Percentiles rank a stretch among this genome's conserved stretches.
Evolutionary conservation across 2,329 filamentous ascomycete genomes (phyloP).

Genomic region (Blastomyces emzantsi): DNA sequence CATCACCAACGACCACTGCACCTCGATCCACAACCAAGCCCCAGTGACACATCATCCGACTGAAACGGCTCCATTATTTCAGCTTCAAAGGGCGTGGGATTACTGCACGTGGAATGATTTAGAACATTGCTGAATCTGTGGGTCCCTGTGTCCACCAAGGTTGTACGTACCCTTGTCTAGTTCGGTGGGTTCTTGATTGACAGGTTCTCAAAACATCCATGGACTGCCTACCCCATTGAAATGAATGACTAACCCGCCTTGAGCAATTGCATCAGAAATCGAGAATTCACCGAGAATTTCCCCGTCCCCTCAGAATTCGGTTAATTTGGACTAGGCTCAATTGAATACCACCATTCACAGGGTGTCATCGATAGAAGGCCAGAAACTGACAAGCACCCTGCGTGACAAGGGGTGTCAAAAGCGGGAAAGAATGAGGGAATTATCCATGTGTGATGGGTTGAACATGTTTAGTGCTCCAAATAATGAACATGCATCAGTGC

Average conservation of each 20-base stretch:
- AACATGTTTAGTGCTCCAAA: not conserved
- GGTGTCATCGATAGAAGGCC: not conserved
- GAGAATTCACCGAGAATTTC: not conserved
- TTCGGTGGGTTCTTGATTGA: not conserved
- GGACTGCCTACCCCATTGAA: too few relatives aligned
- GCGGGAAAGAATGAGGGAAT: not conserved
- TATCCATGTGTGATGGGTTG: not conserved
- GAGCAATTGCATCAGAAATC: not conserved
- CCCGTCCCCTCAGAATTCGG: not conserved
- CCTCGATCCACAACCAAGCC: not conserved
- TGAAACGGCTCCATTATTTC: not conserved
- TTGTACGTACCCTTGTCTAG: not conserved
- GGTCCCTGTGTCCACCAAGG: not conserved
- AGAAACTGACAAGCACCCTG: not conserved
- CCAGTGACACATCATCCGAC: not conserved
- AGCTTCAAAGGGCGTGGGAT: not conserved
- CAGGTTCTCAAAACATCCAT: not conserved
- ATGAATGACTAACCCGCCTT: not conserved
- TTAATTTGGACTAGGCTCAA: not conserved
- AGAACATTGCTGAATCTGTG: not conserved
- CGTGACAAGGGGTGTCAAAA: not conserved
- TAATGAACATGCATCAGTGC: not conserved
- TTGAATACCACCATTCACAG: not conserved
- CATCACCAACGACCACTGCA: not conserved
- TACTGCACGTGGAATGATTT: constrained; percentile 5